Conservation (phyloP, 306 rosid genomes). For the Abrus precatorius region DNA sequence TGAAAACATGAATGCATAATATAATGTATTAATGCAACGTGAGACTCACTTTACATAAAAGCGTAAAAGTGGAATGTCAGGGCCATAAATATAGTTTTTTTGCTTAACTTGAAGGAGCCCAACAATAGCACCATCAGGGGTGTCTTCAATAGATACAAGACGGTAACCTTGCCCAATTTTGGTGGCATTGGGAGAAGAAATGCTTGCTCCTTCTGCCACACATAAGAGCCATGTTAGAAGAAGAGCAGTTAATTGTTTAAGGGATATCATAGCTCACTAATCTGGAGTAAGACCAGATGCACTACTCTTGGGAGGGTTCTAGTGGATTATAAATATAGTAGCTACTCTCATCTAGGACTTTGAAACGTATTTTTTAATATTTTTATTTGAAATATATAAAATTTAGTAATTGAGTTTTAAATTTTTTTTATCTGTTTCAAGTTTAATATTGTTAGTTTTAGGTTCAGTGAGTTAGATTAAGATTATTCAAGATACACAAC, state of each 20-base stretch:
- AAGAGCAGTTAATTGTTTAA: slow-evolving; percentile 2
- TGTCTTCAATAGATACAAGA: slow-evolving; percentile 65
- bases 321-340: slow-evolving; percentile 2
- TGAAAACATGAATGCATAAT: neutral
- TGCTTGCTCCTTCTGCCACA: slow-evolving; percentile 15
- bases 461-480: too few relatives aligned
- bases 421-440: too few relatives aligned
- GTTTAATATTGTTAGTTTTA: too few relatives aligned
- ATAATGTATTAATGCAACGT: neutral
- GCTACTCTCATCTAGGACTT: too few relatives aligned
- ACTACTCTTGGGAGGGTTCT: neutral
- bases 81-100: slow-evolving; percentile 69
- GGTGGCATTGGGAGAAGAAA: slow-evolving; percentile 47
- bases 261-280: slow-evolving; percentile 39
- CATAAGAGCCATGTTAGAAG: slow-evolving; percentile 45
- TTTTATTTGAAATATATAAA: too few relatives aligned
- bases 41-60: slow-evolving; percentile 75
- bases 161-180: slow-evolving; percentile 87
- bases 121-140: slow-evolving; percentile 69
- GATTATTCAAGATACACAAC: too few relatives aligned
- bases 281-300: neutral
- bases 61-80: slow-evolving; percentile 75
- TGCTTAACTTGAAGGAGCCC: slow-evolving; percentile 72
- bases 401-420: too few relatives aligned
- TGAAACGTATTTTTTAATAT: too few relatives aligned